Evolutionary conservation across 2,329 filamentous ascomycete genomes (phyloP), one percentile per base, ranked within the genome.

Genomic region (Fusarium nematophilum): DNA sequence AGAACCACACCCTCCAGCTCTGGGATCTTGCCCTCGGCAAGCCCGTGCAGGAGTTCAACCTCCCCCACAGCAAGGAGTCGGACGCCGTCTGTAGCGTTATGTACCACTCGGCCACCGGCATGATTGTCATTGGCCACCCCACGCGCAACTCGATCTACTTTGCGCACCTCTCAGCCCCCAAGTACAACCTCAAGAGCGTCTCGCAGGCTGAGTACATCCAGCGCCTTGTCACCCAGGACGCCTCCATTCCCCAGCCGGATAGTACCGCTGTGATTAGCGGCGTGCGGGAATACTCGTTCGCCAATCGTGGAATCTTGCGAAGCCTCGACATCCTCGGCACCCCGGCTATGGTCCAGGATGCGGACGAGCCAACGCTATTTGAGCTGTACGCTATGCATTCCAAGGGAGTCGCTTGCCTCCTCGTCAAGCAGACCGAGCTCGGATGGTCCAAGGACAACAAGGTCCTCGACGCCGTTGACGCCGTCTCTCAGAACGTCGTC

Each of bases 311-410:
- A 11, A 83, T 92, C 65, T 85, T 99, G 44, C 88, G 95, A 73
- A 98, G 94, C 73, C 79, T 99, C 51, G 93, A 97, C 70, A 92
- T 99, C 70, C 84, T 98, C 21, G 87, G 89, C 69, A 88, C 83
- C 66, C 87, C 90, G 27, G 85, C 89, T 50, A 84, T 86, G 59
- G 78, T 83, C 6, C 82, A 86, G 56, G 84, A 86, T 31, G 81
- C 81, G 18, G 88, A 90, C 17, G 90, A 95, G 62, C 86, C 86
- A 13, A 87, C 89, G 0, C 79, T 97, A 11, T 98, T 99, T 70
- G 95, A 99, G 79, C 83, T 99, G 9, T 99, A 99, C 73, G 90
- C 92, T 26, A 96, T 97, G 90, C 94, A 99, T 75, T 97, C 95
- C 9, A 96, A 93, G 78, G 95, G 95, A 58, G 93, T 98, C n/a